Evolutionary conservation across 2,329 filamentous ascomycete species (phyloP).

Genomic region (Xylariaceae sp.): DNA sequence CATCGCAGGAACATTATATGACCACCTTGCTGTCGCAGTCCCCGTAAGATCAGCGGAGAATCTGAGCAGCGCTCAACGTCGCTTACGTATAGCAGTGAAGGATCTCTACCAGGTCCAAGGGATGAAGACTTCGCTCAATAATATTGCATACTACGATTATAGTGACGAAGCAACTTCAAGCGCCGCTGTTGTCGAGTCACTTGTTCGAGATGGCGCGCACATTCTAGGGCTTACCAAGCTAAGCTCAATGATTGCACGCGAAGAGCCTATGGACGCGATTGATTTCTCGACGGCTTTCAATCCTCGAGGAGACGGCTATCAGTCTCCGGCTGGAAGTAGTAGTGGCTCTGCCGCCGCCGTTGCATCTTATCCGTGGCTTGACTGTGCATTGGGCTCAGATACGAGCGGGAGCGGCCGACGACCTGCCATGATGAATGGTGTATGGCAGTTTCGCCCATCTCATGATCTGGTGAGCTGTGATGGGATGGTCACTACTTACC

Average conservation of each 20-base stretch:
- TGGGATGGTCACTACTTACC: not conserved
- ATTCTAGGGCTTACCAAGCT: slow-evolving; percentile 16
- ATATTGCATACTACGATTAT: too few species aligned
- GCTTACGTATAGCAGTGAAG: too few species aligned
- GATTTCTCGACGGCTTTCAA: slow-evolving; percentile 16
- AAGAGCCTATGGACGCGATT: slow-evolving; percentile 15
- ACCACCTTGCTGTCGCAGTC: too few species aligned
- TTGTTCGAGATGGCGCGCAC: too few species aligned
- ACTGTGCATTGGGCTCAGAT: not conserved
- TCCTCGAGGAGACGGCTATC: slow-evolving; percentile 16
- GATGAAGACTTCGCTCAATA: too few species aligned
- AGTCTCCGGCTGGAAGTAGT: slow-evolving; percentile 14
- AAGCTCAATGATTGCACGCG: slow-evolving; percentile 14
- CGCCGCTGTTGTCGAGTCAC: too few species aligned
- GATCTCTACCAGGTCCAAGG: too few species aligned
- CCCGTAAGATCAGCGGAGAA: too few species aligned
- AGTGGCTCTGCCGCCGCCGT: slow-evolving; percentile 11
- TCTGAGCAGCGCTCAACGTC: too few species aligned
- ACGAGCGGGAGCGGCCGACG: slow-evolving; percentile 6
- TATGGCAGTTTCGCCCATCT: slow-evolving; percentile 7
- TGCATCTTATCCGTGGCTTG: slow-evolving; percentile 12
- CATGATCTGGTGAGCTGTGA: not conserved
- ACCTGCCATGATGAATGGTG: slow-evolving; percentile 7
- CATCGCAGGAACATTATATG: too few species aligned
- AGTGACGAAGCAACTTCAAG: too few species aligned